Evolutionary conservation across 2,329 filamentous ascomycete species (phyloP).

Genomic region (Fusarium sp.): DNA sequence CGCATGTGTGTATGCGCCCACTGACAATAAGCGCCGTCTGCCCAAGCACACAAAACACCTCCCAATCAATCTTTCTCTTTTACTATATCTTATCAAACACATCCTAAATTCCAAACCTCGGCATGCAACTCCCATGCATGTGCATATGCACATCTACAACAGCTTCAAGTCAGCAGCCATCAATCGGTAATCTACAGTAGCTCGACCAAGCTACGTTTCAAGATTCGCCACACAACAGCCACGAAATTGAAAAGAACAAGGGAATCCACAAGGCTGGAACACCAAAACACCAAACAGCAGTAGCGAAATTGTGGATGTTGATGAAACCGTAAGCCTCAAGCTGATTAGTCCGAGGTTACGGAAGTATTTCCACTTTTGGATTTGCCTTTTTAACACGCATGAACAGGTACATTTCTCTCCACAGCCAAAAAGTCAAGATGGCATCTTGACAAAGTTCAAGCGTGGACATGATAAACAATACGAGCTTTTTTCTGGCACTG

Average conservation of each 20-base stretch:
- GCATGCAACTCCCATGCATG: neutral
- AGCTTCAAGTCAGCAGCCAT: neutral
- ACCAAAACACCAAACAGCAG: neutral
- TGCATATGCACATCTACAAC: conserved; percentile 5
- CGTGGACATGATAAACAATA: conserved; percentile 10
- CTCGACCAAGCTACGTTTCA: neutral
- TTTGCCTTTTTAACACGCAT: conserved; percentile 5
- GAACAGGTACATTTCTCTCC: conserved; percentile 9
- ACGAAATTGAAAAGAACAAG: neutral
- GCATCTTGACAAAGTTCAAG: conserved; percentile 18
- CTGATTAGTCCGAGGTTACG: conserved; percentile 23
- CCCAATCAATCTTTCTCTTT: too few relatives aligned
- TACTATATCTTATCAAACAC: neutral
- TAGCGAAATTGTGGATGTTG: conserved; percentile 23
- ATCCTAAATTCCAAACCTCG: neutral
- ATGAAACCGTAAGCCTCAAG: conserved; percentile 21
- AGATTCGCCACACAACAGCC: conserved; percentile 8
- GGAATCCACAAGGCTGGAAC: conserved; percentile 37
- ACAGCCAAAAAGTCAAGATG: conserved; percentile 31
- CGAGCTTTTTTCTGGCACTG: conserved; percentile 3
- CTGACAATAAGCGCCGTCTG: neutral
- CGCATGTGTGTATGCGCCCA: neutral
- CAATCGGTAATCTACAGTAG: neutral
- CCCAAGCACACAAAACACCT: neutral
- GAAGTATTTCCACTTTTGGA: conserved; percentile 30